Conservation (phyloP, 2,329 filamentous ascomycete genomes). For the Aspergillus clavatus region DNA sequence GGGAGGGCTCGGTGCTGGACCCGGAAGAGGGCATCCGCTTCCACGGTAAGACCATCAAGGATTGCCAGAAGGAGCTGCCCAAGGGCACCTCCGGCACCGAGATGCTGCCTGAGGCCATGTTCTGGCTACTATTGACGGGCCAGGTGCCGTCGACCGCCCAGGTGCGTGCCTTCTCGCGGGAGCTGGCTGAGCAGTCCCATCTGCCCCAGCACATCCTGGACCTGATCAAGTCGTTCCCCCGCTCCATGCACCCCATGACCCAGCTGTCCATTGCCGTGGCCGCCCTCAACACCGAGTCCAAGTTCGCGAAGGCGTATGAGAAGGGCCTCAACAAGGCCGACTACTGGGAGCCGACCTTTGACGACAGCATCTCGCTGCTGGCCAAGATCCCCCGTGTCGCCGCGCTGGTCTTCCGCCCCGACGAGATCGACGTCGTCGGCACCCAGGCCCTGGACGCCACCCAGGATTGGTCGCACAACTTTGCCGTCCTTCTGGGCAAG, state of each 20-base stretch:
- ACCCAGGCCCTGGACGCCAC: slow-evolving; percentile 69
- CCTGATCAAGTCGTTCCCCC: slow-evolving; percentile 86
- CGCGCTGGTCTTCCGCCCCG: slow-evolving; percentile 95
- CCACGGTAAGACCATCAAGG: slow-evolving; percentile 95
- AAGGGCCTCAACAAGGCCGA: slow-evolving; percentile 87
- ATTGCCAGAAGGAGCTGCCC: slow-evolving; percentile 88
- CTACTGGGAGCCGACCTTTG: slow-evolving; percentile 98
- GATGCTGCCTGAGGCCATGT: slow-evolving; percentile 99
- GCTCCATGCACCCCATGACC: slow-evolving; percentile 93
- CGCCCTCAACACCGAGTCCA: slow-evolving; percentile 89
- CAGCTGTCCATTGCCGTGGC: slow-evolving; percentile 94
- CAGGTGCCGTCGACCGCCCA: slow-evolving; percentile 80
- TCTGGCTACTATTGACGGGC: slow-evolving; percentile 95
- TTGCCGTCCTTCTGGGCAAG: slow-evolving; percentile 92
- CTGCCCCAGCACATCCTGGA: slow-evolving; percentile 79
- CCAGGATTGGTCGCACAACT: slow-evolving; percentile 99
- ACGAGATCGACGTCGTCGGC: slow-evolving; percentile 66
- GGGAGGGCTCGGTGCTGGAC: slow-evolving; percentile 96
- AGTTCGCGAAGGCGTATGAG: slow-evolving; percentile 91
- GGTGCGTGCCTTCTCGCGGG: slow-evolving; percentile 73
- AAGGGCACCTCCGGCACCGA: slow-evolving; percentile 86
- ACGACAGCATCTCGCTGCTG: slow-evolving; percentile 87
- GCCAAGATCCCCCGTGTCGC: slow-evolving; percentile 96
- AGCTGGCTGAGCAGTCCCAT: slow-evolving; percentile 79
- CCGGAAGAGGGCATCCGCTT: slow-evolving; percentile 97